Evolutionary conservation across 768 basidiomycete species (phyloP).

Genomic region (Phlebiopsis flavidoalba): DNA sequence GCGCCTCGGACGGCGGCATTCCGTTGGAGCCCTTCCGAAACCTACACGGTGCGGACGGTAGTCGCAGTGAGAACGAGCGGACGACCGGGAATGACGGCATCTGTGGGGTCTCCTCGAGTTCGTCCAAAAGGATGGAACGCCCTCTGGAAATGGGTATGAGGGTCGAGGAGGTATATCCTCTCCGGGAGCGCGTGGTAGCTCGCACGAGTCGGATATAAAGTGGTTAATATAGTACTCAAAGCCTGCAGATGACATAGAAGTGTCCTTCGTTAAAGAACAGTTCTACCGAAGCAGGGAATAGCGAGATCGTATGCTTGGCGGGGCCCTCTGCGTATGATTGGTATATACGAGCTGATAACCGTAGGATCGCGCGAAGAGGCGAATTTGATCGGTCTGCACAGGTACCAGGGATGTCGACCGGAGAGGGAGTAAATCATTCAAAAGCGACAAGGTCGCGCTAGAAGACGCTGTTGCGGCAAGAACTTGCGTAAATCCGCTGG

Average conservation of each 20-base stretch:
- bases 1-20: background rate
- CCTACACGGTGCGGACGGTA: background rate
- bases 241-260: slow-evolving; percentile 1
- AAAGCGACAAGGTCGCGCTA: background rate
- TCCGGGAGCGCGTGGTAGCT: background rate
- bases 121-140: background rate
- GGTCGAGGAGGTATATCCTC: background rate
- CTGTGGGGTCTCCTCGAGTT: background rate
- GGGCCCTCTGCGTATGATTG: background rate
- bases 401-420: background rate
- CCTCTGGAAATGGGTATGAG: background rate
- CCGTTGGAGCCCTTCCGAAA: background rate
- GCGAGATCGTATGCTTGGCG: background rate
- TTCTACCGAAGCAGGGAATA: background rate
- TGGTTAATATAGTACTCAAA: background rate
- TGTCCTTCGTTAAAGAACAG: background rate
- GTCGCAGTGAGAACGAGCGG: background rate
- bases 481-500: background rate
- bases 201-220: slow-evolving; percentile 10
- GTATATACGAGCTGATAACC: background rate
- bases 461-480: background rate
- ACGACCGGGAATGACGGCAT: background rate
- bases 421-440: background rate
- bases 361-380: background rate
- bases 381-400: background rate